Conservation (phyloP, 768 basidiomycete genomes). For the Pleurotus platypus region DNA sequence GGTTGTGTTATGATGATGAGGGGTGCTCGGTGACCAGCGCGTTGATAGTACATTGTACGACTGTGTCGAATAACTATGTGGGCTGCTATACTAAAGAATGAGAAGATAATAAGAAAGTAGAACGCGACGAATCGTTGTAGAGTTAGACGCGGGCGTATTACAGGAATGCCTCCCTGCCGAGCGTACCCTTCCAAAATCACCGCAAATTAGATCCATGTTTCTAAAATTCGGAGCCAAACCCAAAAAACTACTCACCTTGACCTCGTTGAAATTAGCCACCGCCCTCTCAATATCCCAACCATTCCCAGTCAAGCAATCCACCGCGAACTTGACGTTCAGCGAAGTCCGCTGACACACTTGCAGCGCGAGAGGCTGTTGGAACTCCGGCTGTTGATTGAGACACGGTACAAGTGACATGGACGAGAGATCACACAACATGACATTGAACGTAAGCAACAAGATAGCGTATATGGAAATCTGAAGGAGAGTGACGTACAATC, state of each 20-base stretch:
- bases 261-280: conserved; percentile 80
- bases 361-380: conserved; percentile 66
- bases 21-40: too few species aligned
- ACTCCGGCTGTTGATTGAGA: conserved; percentile 48
- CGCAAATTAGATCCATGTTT: conserved; percentile 14
- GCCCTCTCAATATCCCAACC: conserved; percentile 83
- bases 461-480: conserved; percentile 8
- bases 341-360: conserved; percentile 71
- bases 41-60: conserved; percentile 6
- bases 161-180: conserved; percentile 55
- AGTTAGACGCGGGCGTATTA: conserved; percentile 17
- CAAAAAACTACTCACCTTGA: conserved; percentile 61
- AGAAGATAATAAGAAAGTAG: neutral
- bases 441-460: conserved; percentile 11
- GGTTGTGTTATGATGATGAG: neutral
- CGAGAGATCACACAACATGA: neutral
- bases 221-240: neutral
- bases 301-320: conserved; percentile 85
- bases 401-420: conserved; percentile 1
- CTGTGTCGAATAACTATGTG: neutral
- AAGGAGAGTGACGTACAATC: conserved; percentile 46
- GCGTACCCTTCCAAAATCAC: conserved; percentile 33
- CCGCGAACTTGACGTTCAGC: conserved; percentile 73
- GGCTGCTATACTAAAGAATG: neutral
- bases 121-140: neutral